Evolutionary conservation across 208 protist species (phyloP), one percentile per base, ranked within the genome.

Genomic region (Wallacemonas sp.): DNA sequence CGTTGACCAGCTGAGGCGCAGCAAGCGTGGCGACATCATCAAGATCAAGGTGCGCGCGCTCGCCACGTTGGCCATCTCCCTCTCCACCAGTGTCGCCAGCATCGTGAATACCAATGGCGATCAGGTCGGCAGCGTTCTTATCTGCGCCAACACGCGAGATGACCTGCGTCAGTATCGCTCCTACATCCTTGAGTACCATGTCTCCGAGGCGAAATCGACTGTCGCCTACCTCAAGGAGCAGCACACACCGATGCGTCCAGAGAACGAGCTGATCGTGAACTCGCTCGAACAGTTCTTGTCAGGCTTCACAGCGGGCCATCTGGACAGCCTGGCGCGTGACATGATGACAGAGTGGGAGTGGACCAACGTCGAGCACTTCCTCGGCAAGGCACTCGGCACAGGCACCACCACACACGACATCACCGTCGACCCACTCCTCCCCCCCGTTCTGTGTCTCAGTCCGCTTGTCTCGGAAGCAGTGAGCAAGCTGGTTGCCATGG

Each of bases 341-440:
- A 93, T 96, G 90, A 62, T 83, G 60, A 78, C 83, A 12, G 88
- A 93, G 43, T 96, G 90, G 90, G 90, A 96, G 72, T 96, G 90
- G 88, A 94, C 90, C 0, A 93, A 79, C 55, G 80, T 82, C 30
- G 86, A 96, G 46, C 88, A 92, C 52, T 70, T 96, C 39, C 70
- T 94, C 8, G 87, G 84, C 44, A 75, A 80, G 16, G 81, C 78
- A 2, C 54, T 96, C 14, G 80, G 84, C 16, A 80, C 70, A 29
- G 73, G 71, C 27, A 64, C 58, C 21, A 41, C 54, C 30, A 38
- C 64, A 1, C 80, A 91, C 62, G 65, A 76, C 52, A 76, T 79
- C 23, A 27, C 74, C 11, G 78, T 93, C 5, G 90, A 91, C 72
- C 78, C 84, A 2, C 30, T 85, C 19, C 94, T 92, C 48, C 87